Conservation (phyloP, 129 eudicot species). For the Escallonia herrerae region DNA sequence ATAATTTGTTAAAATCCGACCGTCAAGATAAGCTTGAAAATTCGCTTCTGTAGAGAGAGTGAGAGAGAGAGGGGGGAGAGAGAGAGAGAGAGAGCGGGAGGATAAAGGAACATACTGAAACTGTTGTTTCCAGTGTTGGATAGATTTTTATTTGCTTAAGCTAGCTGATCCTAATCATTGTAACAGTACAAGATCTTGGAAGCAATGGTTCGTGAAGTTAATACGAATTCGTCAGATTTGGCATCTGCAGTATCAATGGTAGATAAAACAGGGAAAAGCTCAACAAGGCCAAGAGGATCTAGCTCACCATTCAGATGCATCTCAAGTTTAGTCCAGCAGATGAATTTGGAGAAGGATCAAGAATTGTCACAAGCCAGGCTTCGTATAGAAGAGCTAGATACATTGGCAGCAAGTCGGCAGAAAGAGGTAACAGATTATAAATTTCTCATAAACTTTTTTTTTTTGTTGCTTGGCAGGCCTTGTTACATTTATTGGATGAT, state of each 20-base stretch:
- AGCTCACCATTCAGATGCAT: conserved; percentile 92
- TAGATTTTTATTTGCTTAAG: too few species aligned
- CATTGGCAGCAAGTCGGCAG: conserved; percentile 56
- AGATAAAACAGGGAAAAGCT: conserved; percentile 53
- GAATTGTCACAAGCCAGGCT: conserved; percentile 50
- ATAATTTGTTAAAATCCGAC: too few species aligned
- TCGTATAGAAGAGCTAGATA: conserved; percentile 66
- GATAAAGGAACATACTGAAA: too few species aligned
- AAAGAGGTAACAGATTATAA: conserved; percentile 48
- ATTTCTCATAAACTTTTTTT: not conserved
- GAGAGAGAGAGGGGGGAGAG: too few species aligned
- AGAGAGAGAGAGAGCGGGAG: too few species aligned
- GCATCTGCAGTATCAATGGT: conserved; percentile 26
- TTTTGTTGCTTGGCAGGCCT: not conserved
- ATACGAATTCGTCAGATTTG: conserved; percentile 37
- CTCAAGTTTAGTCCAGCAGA: conserved; percentile 68
- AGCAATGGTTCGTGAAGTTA: conserved; percentile 48
- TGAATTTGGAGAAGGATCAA: conserved; percentile 79
- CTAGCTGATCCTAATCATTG: conserved; percentile 16
- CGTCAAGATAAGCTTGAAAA: too few species aligned
- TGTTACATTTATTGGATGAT: not conserved
- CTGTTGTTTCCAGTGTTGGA: too few species aligned
- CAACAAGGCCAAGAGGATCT: conserved; percentile 62
- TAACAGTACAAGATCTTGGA: conserved; percentile 81
- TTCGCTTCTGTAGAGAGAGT: too few species aligned